These are phyloP conservation scores for Pyrenula aspistea DNA, from an alignment of 495 filamentous ascomycete species.

Conservation along the genomic window DNA sequence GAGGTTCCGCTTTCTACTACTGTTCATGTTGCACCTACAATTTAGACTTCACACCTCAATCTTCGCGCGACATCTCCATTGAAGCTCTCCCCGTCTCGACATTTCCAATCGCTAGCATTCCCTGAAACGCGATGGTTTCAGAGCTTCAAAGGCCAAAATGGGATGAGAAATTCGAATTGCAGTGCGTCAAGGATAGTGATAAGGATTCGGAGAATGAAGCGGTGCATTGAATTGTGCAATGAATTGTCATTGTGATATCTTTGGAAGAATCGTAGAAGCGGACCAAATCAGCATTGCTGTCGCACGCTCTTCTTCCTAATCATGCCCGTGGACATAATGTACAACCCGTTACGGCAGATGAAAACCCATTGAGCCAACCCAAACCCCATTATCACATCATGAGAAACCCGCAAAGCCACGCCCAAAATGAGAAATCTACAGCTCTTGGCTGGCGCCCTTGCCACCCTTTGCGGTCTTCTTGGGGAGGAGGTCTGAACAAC, in stretches of 20 bases:
- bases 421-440: conserved; percentile 58
- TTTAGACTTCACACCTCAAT: too few relatives aligned
- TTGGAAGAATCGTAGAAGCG: background rate
- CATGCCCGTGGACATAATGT: conserved; percentile 81
- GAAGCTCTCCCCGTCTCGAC: too few relatives aligned
- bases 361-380: conserved; percentile 65
- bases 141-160: too few relatives aligned
- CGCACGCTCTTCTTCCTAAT: background rate
- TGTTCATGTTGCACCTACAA: too few relatives aligned
- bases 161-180: too few relatives aligned
- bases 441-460: conserved; percentile 83
- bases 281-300: background rate
- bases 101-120: too few relatives aligned
- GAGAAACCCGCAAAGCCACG: conserved; percentile 47
- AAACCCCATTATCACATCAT: conserved; percentile 86
- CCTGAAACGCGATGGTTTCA: too few relatives aligned
- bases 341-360: conserved; percentile 71
- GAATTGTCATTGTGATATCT: background rate
- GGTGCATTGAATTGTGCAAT: conserved; percentile 12
- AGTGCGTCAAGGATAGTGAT: conserved; percentile 60
- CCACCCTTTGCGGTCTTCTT: conserved; percentile 95
- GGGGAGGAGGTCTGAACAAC: conserved; percentile 69
- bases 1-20: too few relatives aligned
- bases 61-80: too few relatives aligned
- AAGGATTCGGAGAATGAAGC: conserved; percentile 56